phyloP scores from a whole-genome alignment of 2,329 filamentous ascomycete species.

The Verticillium dahliae region DNA sequence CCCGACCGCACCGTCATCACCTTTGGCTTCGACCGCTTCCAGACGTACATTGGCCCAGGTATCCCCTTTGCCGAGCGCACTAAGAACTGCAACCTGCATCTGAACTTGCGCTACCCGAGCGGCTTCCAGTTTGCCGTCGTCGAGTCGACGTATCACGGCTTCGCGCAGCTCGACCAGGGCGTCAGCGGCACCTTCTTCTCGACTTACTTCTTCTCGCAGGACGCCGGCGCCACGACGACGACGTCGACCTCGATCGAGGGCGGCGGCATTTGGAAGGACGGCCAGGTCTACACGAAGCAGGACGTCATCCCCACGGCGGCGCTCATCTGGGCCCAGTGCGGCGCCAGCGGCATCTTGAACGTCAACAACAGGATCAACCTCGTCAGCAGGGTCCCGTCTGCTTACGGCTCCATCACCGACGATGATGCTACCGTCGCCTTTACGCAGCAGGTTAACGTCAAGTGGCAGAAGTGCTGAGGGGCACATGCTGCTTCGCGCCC shows the following conservation, averaged over 20 bases:
- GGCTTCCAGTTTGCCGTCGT: constrained; percentile 40
- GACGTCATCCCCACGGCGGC: constrained; percentile 36
- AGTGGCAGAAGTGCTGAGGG: constrained; percentile 18
- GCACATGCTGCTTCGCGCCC: too few relatives aligned
- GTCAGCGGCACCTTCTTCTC: constrained; percentile 37
- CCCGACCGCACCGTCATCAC: constrained; percentile 38
- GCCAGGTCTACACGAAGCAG: constrained; percentile 40
- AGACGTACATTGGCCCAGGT: constrained; percentile 39
- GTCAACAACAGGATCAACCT: constrained; percentile 31
- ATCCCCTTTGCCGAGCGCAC: constrained; percentile 25
- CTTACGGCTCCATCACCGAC: constrained; percentile 28
- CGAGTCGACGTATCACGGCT: constrained; percentile 42
- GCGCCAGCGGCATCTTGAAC: constrained; percentile 36
- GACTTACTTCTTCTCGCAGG: constrained; percentile 41
- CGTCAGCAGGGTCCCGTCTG: constrained; percentile 21
- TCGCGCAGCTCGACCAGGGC: constrained; percentile 36
- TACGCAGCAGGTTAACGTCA: constrained; percentile 29
- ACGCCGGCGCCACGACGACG: constrained; percentile 34
- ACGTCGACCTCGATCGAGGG: constrained; percentile 35
- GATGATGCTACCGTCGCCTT: constrained; percentile 31
- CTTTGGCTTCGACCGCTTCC: constrained; percentile 39
- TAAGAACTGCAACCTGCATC: constrained; percentile 42
- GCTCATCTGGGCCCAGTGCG: constrained; percentile 38
- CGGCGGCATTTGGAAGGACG: constrained; percentile 31
- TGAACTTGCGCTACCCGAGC: constrained; percentile 37